phyloP scores from a whole-genome alignment of 345 rosid genomes.

The Chamaenerion angustifolium region DNA sequence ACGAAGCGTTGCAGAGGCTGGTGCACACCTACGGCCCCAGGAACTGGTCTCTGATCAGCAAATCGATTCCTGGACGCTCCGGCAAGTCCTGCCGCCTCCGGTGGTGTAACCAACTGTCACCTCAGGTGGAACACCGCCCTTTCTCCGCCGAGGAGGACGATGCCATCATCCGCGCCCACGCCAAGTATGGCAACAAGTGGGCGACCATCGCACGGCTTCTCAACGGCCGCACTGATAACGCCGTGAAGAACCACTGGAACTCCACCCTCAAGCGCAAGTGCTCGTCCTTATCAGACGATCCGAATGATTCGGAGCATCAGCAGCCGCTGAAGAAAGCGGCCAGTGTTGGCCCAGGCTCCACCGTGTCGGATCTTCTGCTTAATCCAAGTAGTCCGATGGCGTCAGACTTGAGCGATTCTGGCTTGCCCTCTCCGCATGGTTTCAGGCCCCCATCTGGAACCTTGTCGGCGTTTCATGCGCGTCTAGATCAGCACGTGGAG shows the following conservation, averaged over 20 bases:
- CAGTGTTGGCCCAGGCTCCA: too few species aligned
- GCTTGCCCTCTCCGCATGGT: constrained; percentile 34
- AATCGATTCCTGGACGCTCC: constrained; percentile 71
- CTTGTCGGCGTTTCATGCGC: constrained; percentile 21
- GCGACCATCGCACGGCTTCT: constrained; percentile 67
- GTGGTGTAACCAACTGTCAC: constrained; percentile 84
- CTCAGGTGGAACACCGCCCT: constrained; percentile 68
- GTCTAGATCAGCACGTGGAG: constrained; percentile 19
- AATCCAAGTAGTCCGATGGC: constrained; percentile 55
- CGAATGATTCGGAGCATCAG: constrained; percentile 14
- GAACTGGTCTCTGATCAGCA: constrained; percentile 73
- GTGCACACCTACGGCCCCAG: constrained; percentile 55
- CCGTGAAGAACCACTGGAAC: constrained; percentile 78
- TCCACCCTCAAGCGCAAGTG: constrained; percentile 65
- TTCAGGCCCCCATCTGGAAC: constrained; percentile 26
- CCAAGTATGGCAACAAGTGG: constrained; percentile 73
- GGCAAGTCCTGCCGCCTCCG: constrained; percentile 73
- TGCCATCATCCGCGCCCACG: constrained; percentile 49
- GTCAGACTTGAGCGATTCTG: constrained; percentile 61
- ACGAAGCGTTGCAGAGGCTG: constrained; percentile 44
- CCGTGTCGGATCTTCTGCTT: constrained; percentile 30
- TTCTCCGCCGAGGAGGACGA: constrained; percentile 54
- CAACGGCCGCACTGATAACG: constrained; percentile 71
- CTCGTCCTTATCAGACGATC: constrained; percentile 22
- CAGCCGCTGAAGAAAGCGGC: constrained; percentile 58